Conservation (phyloP, 306 rosid genomes). For the Ormosia semicastrata region DNA sequence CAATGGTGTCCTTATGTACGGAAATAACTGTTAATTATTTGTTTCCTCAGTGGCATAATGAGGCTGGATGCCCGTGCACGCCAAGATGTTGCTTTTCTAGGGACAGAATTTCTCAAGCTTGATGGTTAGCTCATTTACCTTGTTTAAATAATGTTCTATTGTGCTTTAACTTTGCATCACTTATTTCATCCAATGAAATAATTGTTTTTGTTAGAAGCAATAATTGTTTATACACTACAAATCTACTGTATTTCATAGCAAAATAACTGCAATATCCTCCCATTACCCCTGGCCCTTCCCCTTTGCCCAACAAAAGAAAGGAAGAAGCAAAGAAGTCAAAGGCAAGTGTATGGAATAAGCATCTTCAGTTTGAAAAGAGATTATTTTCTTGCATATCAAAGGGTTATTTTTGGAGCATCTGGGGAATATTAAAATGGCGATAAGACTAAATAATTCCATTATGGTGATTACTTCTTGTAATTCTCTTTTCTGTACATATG, state of each 20-base stretch:
- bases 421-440: neutral
- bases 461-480: neutral
- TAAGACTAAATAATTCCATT: neutral
- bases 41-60: constrained; percentile 77
- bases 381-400: neutral
- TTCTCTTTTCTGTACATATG: neutral
- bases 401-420: neutral
- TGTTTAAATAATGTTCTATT: constrained; percentile 11
- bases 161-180: constrained; percentile 5
- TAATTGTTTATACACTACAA: neutral
- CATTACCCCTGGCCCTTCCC: neutral
- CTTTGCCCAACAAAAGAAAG: neutral
- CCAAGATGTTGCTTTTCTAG: constrained; percentile 87
- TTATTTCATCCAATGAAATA: constrained; percentile 15
- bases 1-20: neutral
- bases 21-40: constrained; percentile 29
- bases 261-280: neutral
- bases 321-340: constrained; percentile 12
- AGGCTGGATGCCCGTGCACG: constrained; percentile 87
- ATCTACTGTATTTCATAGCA: constrained; percentile 6
- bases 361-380: neutral
- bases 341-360: neutral
- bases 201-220: constrained; percentile 2
- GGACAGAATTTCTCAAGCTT: constrained; percentile 81
- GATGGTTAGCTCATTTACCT: constrained; percentile 57